These are phyloP conservation scores for Fusarium hostae DNA, from an alignment of 2,329 filamentous ascomycete genomes.

Conservation along the genomic window DNA sequence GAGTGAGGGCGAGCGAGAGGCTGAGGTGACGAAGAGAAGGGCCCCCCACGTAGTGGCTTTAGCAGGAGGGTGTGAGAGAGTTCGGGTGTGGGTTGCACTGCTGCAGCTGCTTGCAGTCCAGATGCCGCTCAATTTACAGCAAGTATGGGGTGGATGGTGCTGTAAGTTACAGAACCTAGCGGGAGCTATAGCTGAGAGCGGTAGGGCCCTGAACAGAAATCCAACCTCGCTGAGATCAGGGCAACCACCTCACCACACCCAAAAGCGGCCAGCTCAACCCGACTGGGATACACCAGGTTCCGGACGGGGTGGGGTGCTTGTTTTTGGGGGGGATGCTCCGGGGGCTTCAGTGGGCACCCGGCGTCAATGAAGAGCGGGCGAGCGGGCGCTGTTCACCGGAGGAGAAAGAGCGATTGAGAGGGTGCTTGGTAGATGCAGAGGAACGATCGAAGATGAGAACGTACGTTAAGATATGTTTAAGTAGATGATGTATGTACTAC, in stretches of 20 bases:
- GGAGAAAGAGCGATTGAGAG: conserved; percentile 10
- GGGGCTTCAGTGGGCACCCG: conserved; percentile 28
- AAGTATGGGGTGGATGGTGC: not conserved
- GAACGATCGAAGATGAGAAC: conserved; percentile 3
- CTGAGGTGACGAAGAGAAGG: conserved; percentile 38
- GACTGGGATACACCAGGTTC: conserved; percentile 26
- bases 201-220: conserved; percentile 30
- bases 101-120: conserved; percentile 38
- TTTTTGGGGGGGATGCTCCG: conserved; percentile 29
- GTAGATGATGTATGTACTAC: not conserved
- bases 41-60: conserved; percentile 39
- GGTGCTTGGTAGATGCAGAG: not conserved
- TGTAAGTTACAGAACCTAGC: conserved; percentile 5
- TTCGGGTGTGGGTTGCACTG: conserved; percentile 39
- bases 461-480: not conserved
- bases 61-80: conserved; percentile 38
- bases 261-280: conserved; percentile 32
- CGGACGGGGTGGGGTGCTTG: conserved; percentile 32
- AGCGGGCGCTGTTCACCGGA: conserved; percentile 20
- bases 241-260: conserved; percentile 24
- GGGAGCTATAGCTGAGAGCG: conserved; percentile 16
- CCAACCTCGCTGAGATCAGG: conserved; percentile 28
- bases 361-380: conserved; percentile 16
- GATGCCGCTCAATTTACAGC: conserved; percentile 35
- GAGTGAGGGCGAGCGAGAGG: conserved; percentile 34